A percentile compares a stretch with the other conserved stretches of the same genome.
These are phyloP conservation scores for Iberis amara DNA, from an alignment of 441 rosid genomes.

Conservation along the genomic window DNA sequence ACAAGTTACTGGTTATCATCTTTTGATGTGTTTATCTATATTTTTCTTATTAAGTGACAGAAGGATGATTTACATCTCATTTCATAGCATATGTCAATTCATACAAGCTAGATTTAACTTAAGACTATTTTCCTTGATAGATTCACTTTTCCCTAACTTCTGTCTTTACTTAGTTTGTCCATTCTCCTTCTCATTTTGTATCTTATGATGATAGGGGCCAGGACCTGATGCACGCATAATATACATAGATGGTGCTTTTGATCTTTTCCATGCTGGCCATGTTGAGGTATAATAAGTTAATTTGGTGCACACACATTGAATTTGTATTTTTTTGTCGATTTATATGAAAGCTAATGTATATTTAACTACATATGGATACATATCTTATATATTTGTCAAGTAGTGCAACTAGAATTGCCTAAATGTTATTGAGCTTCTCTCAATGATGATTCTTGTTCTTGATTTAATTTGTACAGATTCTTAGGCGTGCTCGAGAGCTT, in stretches of 20 bases:
- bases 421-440: slow-evolving; percentile 2
- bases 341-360: background rate
- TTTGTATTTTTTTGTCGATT: background rate
- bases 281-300: slow-evolving; percentile 60
- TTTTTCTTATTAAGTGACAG: background rate
- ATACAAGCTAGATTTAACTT: slow-evolving; percentile 10
- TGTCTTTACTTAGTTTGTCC: slow-evolving; percentile 1
- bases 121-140: slow-evolving; percentile 4
- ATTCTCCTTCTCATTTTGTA: slow-evolving; percentile 8
- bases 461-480: slow-evolving; percentile 46
- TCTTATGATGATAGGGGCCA: slow-evolving; percentile 57
- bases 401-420: background rate
- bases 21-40: slow-evolving; percentile 13
- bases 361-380: background rate
- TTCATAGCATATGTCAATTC: background rate
- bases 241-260: slow-evolving; percentile 86
- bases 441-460: slow-evolving; percentile 5
- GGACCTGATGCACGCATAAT: slow-evolving; percentile 75
- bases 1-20: slow-evolving; percentile 7
- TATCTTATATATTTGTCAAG: slow-evolving; percentile 2
- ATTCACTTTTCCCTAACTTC: background rate
- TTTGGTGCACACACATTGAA: slow-evolving; percentile 8
- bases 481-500: slow-evolving; percentile 76
- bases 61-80: background rate
- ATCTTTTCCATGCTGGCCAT: slow-evolving; percentile 97